Evolutionary conservation across 805 yeast genomes (phyloP), one percentile per base, ranked within the genome.

Genomic region (Hanseniaspora meyeri): DNA sequence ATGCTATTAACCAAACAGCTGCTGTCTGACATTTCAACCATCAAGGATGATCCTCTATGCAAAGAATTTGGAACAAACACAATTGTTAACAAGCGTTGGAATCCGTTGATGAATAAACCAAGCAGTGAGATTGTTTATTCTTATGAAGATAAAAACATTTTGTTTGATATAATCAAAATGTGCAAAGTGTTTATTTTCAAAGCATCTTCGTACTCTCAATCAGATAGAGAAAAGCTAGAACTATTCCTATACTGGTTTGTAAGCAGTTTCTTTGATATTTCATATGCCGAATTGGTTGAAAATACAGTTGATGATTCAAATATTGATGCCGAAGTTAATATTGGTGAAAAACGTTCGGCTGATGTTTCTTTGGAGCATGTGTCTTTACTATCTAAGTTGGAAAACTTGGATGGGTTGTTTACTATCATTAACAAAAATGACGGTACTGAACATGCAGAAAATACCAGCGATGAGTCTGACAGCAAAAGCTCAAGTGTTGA

Each of bases 21-120:
- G 62, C 81, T 93, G 14, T 85, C 95, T 60, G 97, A 91, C 66
- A 85, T 93, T 57, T 85, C 93, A 62, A 87, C 96, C 2, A 85
- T 90, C 43, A 89, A 90, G 70, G 85, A 87, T 43, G 98, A 91
- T 65, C 56, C 58, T 7, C 24, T 43, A 19, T 40, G 55, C 7
- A 46, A 46, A 32, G 58, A 50, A 11, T 36, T 20, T 20, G 40
- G 37, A 16, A 27, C 29, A 14, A 39, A 20, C 12, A 10, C 40
- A 11, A 36, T 46, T 14, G n/a, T 34, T 14, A 86, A 84, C 63
- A 90, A 88, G 70, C 77, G 95, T 65, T 72, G 87, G 58, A 89
- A 86, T 63, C 95, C 95, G 40, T 75, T 87, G 63, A 82, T 90
- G 52, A 95, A 96, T 3, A 81, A 80, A 61, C 91, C 96, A n/a